Percentiles rank a stretch among this genome's conserved stretches.
Conservation (phyloP, 495 filamentous ascomycete species). For the Penicillium goetzii region DNA sequence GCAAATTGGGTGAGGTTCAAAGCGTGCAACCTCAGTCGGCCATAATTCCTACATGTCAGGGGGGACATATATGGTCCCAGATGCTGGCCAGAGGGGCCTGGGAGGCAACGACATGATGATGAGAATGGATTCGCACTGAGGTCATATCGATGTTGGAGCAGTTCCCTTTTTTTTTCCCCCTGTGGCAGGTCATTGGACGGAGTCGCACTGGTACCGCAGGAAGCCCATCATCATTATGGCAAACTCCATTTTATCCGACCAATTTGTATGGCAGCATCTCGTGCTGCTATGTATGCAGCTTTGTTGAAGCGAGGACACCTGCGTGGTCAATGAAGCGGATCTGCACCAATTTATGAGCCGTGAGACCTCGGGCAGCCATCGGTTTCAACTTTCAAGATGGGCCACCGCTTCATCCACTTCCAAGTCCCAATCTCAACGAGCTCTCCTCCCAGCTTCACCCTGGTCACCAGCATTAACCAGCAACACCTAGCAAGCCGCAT, state of each 20-base stretch:
- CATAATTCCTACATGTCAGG: constrained; percentile 5
- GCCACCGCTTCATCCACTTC: constrained; percentile 5
- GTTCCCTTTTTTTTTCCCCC: constrained; percentile 17
- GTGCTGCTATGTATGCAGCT: not conserved
- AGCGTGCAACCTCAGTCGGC: not conserved
- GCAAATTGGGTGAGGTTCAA: not conserved
- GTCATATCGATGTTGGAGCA: constrained; percentile 30
- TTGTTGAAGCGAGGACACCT: not conserved
- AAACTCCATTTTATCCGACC: not conserved
- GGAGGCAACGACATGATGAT: constrained; percentile 38
- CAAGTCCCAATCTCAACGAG: constrained; percentile 5
- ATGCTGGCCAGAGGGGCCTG: constrained; percentile 17
- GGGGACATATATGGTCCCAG: constrained; percentile 22
- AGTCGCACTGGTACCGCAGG: not conserved
- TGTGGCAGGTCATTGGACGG: constrained; percentile 2
- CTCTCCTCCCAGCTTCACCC: not conserved
- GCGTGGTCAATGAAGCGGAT: not conserved
- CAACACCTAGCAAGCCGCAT: not conserved
- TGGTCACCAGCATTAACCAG: not conserved
- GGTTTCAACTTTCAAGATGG: constrained; percentile 16
- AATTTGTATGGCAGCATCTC: not conserved
- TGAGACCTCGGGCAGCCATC: constrained; percentile 10
- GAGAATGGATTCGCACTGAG: constrained; percentile 26
- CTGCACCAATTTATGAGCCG: constrained; percentile 1
- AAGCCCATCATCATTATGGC: constrained; percentile 20